phyloP scores from a whole-genome alignment of 176 grass and related monocot genomes.

The Lolium perenne region DNA sequence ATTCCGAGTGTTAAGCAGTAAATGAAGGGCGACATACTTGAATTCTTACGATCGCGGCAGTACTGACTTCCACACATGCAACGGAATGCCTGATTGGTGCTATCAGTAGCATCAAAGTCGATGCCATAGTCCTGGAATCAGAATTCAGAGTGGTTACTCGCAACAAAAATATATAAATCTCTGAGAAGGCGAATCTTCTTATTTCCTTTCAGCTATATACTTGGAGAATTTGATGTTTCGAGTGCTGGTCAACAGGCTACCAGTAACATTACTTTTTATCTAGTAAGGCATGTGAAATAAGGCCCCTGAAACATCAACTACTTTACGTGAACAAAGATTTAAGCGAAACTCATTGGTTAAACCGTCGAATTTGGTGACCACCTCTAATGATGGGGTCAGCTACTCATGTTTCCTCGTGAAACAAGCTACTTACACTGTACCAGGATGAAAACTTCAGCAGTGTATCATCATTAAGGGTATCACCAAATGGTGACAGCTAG shows the following conservation, averaged over 20 bases:
- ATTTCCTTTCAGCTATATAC: background rate
- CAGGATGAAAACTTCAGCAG: background rate
- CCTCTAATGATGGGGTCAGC: background rate
- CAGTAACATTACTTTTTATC: background rate
- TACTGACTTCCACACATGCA: conserved; percentile 48
- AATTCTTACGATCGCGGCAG: conserved; percentile 33
- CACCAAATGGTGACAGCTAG: conserved; percentile 12
- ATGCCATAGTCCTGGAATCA: conserved; percentile 51
- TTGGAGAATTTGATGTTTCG: background rate
- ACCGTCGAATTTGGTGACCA: background rate
- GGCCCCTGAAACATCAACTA: background rate
- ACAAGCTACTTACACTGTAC: background rate
- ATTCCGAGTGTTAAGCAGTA: background rate
- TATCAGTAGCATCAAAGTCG: conserved; percentile 28
- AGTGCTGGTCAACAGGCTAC: background rate
- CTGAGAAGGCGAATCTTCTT: background rate
- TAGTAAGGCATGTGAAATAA: background rate
- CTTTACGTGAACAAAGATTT: background rate
- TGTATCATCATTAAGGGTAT: background rate
- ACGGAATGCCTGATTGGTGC: conserved; percentile 34
- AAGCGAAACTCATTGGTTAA: background rate
- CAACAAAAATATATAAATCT: background rate
- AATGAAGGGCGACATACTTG: conserved; percentile 36
- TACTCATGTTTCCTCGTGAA: background rate
- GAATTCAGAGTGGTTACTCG: conserved; percentile 2